Evolutionary conservation across 2,329 filamentous ascomycete genomes (phyloP).

Genomic region (Hypomyces perniciosus): DNA sequence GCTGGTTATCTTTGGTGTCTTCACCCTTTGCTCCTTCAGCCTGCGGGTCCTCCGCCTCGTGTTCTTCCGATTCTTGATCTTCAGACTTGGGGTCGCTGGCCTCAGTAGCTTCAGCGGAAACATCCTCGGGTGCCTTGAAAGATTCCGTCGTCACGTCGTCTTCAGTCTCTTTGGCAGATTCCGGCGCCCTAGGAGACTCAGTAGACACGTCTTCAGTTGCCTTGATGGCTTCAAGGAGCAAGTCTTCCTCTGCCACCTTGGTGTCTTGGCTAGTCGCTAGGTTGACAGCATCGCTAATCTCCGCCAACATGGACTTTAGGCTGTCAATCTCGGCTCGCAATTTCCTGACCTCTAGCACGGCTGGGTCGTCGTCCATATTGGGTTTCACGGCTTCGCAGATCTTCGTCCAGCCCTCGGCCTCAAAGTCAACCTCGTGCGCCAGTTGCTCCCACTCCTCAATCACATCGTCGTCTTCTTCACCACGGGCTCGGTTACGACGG

Average conservation of each 20-base stretch:
- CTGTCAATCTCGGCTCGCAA: conserved; percentile 53
- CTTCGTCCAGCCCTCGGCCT: conserved; percentile 79
- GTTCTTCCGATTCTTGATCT: conserved; percentile 1
- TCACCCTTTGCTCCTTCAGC: conserved; percentile 22
- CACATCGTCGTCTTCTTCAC: conserved; percentile 84
- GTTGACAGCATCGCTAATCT: conserved; percentile 24
- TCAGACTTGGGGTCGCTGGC: not conserved
- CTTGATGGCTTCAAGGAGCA: not conserved
- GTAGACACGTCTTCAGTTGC: not conserved
- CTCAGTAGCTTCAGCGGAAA: not conserved
- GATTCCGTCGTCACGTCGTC: not conserved
- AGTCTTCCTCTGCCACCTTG: not conserved
- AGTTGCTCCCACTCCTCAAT: conserved; percentile 93
- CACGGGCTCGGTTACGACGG: conserved; percentile 64
- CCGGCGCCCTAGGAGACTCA: not conserved
- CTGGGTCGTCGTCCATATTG: conserved; percentile 73
- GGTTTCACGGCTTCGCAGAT: conserved; percentile 69
- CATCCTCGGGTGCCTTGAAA: not conserved
- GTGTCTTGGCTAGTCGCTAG: conserved; percentile 8
- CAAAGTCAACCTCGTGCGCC: conserved; percentile 65
- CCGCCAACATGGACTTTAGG: conserved; percentile 44
- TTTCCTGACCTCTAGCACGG: conserved; percentile 62
- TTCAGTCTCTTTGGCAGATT: not conserved
- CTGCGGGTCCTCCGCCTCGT: conserved; percentile 6
- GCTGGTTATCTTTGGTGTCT: conserved; percentile 7